Evolutionary conservation across 2,329 filamentous ascomycete species (phyloP).

Genomic region (Mariannaea elegans): DNA sequence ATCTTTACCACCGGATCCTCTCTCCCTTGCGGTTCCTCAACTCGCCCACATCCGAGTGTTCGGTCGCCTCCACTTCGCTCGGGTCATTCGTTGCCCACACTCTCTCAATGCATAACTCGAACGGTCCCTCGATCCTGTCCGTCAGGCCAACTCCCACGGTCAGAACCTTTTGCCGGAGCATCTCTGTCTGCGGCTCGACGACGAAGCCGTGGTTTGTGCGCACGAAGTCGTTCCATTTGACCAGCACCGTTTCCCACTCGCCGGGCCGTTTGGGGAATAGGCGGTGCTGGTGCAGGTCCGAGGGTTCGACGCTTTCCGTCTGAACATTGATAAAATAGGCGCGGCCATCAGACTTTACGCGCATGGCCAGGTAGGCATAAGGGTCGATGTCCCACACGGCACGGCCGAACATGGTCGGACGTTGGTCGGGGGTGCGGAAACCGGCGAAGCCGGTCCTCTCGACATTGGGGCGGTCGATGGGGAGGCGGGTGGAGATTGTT

Average conservation of each 20-base stretch:
- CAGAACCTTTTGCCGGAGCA: slow-evolving; percentile 85
- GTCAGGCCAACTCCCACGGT: slow-evolving; percentile 89
- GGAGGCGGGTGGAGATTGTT: slow-evolving; percentile 85
- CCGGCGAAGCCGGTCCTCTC: slow-evolving; percentile 88
- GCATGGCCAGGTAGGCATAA: slow-evolving; percentile 86
- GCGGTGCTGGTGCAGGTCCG: slow-evolving; percentile 95
- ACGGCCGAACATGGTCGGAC: slow-evolving; percentile 83
- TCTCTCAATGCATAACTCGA: slow-evolving; percentile 83
- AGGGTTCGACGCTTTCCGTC: slow-evolving; percentile 90
- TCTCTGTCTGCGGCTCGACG: slow-evolving; percentile 90
- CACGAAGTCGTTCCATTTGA: slow-evolving; percentile 93
- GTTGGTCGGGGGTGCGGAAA: slow-evolving; percentile 83
- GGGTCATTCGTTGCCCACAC: slow-evolving; percentile 87
- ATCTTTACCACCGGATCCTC: slow-evolving; percentile 48
- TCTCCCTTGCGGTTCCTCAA: slow-evolving; percentile 50
- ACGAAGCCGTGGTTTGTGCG: slow-evolving; percentile 92
- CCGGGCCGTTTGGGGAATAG: slow-evolving; percentile 81
- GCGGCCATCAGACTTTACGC: slow-evolving; percentile 88
- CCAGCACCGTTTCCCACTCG: slow-evolving; percentile 93
- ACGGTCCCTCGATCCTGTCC: slow-evolving; percentile 87
- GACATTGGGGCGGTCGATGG: slow-evolving; percentile 75
- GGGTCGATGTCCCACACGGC: slow-evolving; percentile 89
- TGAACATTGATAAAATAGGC: slow-evolving; percentile 96
- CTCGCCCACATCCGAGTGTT: slow-evolving; percentile 36
- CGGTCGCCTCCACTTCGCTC: slow-evolving; percentile 27